A percentile compares a stretch with the other conserved stretches of the same genome.
phyloP scores from a whole-genome alignment of 176 grass and related monocot species.

The Thinopyrum elongatum region DNA sequence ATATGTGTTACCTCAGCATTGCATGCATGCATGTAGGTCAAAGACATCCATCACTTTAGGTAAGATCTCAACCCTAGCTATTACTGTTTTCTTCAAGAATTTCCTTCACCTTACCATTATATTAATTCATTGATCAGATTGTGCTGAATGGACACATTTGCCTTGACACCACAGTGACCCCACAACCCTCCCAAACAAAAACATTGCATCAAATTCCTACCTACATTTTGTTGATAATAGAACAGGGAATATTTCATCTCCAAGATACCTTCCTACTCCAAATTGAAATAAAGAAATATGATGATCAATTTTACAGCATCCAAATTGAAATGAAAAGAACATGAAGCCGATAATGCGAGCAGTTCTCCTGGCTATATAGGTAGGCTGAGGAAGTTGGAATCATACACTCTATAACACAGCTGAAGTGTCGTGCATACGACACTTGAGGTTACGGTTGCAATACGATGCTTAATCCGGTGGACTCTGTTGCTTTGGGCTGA shows the following conservation, averaged over 20 bases:
- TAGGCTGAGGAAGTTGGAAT: background rate
- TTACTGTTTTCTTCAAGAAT: background rate
- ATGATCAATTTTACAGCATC: background rate
- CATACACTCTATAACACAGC: background rate
- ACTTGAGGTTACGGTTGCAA: no score
- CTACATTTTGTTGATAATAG: background rate
- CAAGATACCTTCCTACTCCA: background rate
- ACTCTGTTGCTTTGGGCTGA: no score
- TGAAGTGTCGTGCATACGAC: no score
- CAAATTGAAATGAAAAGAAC: background rate
- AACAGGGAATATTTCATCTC: background rate
- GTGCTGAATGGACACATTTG: constrained; percentile 18
- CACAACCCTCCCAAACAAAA: constrained; percentile 19
- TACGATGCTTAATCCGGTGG: no score
- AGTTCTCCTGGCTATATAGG: background rate
- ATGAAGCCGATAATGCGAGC: background rate
- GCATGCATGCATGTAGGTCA: constrained; percentile 42
- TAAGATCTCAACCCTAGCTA: constrained; percentile 25
- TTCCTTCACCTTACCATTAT: constrained; percentile 28
- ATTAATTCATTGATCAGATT: constrained; percentile 31
- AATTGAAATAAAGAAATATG: background rate
- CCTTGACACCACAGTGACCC: background rate
- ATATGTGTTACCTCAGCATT: constrained; percentile 4
- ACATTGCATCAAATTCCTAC: constrained; percentile 14
- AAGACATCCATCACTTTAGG: constrained; percentile 44